Conservation (phyloP, 805 yeast genomes). For the Kockiozyma suomiensis region DNA sequence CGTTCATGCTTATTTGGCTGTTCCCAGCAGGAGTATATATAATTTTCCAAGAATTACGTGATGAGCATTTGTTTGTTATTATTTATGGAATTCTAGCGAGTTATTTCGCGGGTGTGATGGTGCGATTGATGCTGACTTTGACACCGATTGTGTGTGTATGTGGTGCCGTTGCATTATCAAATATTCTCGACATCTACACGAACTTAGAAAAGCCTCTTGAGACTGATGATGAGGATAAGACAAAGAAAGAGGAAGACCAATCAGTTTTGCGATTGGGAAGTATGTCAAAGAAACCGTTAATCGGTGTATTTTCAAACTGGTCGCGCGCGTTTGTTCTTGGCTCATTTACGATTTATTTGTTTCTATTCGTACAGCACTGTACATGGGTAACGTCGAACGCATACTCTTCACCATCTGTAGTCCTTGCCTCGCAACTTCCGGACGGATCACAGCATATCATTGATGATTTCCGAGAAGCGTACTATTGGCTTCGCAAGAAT, state of each 20-base stretch:
- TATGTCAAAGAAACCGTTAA: conserved; percentile 14
- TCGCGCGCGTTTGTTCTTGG: conserved; percentile 65
- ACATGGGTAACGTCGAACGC: conserved; percentile 97
- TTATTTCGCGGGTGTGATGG: conserved; percentile 99
- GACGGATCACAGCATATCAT: conserved; percentile 85
- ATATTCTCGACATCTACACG: conserved; percentile 78
- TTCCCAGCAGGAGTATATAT: conserved; percentile 97
- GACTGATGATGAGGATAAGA: background rate
- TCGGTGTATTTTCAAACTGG: conserved; percentile 37
- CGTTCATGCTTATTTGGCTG: conserved; percentile 90
- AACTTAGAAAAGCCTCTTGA: conserved; percentile 48
- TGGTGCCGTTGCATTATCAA: conserved; percentile 85
- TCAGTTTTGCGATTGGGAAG: conserved; percentile 12
- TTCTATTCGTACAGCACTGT: conserved; percentile 86
- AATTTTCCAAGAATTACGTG: conserved; percentile 82
- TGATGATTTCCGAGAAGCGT: conserved; percentile 98
- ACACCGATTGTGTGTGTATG: conserved; percentile 95
- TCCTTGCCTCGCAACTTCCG: conserved; percentile 75
- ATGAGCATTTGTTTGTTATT: conserved; percentile 91
- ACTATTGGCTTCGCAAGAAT: conserved; percentile 98
- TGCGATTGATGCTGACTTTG: conserved; percentile 92
- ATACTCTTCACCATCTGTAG: conserved; percentile 97
- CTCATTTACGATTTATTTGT: conserved; percentile 72
- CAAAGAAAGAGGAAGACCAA: background rate
- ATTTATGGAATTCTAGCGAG: conserved; percentile 92